Conservation (phyloP, 139 green algal genomes). For the Asterochloris sp. region DNA sequence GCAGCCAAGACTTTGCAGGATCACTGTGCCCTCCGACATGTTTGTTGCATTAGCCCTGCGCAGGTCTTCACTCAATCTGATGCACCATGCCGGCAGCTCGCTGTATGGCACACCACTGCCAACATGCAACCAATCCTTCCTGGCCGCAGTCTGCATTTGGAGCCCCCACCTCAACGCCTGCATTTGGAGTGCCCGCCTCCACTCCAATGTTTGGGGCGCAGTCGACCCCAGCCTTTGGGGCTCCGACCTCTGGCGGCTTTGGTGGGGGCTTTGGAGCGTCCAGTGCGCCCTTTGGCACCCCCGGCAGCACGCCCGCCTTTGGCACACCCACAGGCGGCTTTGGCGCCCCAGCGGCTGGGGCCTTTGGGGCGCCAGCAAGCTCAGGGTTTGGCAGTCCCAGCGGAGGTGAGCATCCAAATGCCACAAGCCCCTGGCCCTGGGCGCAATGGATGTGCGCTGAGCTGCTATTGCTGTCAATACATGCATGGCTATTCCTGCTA, state of each 20-base stretch:
- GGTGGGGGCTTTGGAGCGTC: neutral
- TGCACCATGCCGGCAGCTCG: too few species aligned
- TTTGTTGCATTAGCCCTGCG: neutral
- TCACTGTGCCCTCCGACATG: neutral
- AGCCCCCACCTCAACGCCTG: constrained; percentile 21
- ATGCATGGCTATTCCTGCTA: too few species aligned
- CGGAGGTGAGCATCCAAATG: neutral
- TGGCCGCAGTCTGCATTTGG: constrained; percentile 16
- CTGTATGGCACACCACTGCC: neutral
- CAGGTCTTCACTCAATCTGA: neutral
- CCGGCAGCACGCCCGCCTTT: constrained; percentile 31
- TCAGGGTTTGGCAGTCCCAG: constrained; percentile 37
- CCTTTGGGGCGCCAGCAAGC: constrained; percentile 15
- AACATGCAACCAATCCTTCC: neutral
- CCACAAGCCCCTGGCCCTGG: too few species aligned
- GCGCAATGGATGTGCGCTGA: too few species aligned
- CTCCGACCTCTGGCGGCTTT: constrained; percentile 19
- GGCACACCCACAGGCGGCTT: constrained; percentile 32
- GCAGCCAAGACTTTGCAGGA: neutral
- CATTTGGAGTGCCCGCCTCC: constrained; percentile 21
- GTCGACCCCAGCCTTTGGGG: constrained; percentile 36
- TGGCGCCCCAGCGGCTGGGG: constrained; percentile 13
- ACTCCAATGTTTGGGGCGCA: constrained; percentile 35
- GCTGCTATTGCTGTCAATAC: too few species aligned
- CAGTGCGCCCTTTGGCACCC: constrained; percentile 26